Evolutionary conservation across 257 asterid genomes (phyloP), one percentile per base, ranked within the genome.

Genomic region (Rhazya stricta): DNA sequence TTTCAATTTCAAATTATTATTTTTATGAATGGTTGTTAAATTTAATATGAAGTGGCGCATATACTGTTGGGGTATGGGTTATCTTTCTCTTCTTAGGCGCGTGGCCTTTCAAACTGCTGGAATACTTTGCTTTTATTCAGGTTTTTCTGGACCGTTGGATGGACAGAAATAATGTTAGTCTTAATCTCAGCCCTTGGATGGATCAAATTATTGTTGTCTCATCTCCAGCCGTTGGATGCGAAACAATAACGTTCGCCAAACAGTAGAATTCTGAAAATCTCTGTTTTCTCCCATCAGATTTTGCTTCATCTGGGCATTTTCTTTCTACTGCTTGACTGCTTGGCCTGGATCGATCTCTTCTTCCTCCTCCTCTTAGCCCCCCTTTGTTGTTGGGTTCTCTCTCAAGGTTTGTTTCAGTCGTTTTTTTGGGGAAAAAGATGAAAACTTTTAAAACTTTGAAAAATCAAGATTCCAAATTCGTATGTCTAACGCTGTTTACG

Each of bases 291-390:
- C 12, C 25, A 1, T 27, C 27, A 63, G 12, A 16, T 63, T 63
- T 63, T 16, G 18, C 27, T 16, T 34, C 45, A 13, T 34, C 45
- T 6, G 45, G 69, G 69, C 45, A 63, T 63, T 63, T 19, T 63
- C 45, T 30, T 30, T 32, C 9, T 63, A 9, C 27, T 63, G 34
- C 69, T 63, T 37, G 13, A 15, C 34, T 10, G 30, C 30, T 54
- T 54, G 6, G 30, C 70, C 70, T 36, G 70, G 48, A 36, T 65
- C 70, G 48, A 65, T 65, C 46, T 65, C 48, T 65, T 65, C 5
- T 65, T 6, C 42, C 39, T 65, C 2, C 9, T 36, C 25, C 58
- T 19, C 27, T 19, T 34, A 9, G 48, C 7, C 70, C 27, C 30
- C 37, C 10, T 36, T 65, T 3, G 16, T 65, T 65, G 70, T 65